Conservation (phyloP, 2,329 filamentous ascomycete genomes). For the Ilyonectria mors-panacis region DNA sequence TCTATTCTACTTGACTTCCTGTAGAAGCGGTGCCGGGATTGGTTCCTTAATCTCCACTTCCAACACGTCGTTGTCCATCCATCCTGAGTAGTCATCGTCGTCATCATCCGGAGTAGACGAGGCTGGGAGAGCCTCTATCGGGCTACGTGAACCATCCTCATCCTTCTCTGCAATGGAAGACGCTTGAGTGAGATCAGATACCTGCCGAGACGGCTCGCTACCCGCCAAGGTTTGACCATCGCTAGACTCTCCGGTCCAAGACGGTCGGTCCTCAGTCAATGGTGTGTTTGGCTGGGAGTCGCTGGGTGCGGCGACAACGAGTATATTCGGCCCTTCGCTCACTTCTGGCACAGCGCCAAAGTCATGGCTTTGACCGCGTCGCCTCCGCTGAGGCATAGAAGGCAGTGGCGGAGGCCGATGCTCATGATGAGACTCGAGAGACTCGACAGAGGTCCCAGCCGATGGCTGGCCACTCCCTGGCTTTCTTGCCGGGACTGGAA, state of each 20-base stretch:
- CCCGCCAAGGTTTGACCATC: constrained; percentile 34
- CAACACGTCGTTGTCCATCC: constrained; percentile 53
- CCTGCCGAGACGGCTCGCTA: constrained; percentile 34
- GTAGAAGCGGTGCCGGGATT: constrained; percentile 27
- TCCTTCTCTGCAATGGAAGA: constrained; percentile 15
- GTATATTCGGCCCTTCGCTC: constrained; percentile 65
- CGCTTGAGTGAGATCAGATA: constrained; percentile 25
- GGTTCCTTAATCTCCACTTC: constrained; percentile 45
- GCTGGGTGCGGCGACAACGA: constrained; percentile 76
- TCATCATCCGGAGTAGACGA: constrained; percentile 41
- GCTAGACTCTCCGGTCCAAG: constrained; percentile 34
- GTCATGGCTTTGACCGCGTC: constrained; percentile 53
- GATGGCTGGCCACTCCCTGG: constrained; percentile 63
- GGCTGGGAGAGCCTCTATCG: constrained; percentile 15
- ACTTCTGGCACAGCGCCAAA: constrained; percentile 47
- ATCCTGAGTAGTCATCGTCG: constrained; percentile 55
- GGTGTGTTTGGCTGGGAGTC: constrained; percentile 74
- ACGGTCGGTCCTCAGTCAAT: constrained; percentile 53
- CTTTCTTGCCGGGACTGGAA: constrained; percentile 75
- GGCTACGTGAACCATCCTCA: constrained; percentile 1
- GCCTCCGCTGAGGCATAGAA: constrained; percentile 57
- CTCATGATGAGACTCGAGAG: constrained; percentile 44
- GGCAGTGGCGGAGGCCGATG: constrained; percentile 25
- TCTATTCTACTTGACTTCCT: constrained; percentile 42
- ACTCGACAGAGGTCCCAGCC: constrained; percentile 36